Evolutionary conservation across 768 basidiomycete genomes (phyloP).

Genomic region (Tulasnella sp.): DNA sequence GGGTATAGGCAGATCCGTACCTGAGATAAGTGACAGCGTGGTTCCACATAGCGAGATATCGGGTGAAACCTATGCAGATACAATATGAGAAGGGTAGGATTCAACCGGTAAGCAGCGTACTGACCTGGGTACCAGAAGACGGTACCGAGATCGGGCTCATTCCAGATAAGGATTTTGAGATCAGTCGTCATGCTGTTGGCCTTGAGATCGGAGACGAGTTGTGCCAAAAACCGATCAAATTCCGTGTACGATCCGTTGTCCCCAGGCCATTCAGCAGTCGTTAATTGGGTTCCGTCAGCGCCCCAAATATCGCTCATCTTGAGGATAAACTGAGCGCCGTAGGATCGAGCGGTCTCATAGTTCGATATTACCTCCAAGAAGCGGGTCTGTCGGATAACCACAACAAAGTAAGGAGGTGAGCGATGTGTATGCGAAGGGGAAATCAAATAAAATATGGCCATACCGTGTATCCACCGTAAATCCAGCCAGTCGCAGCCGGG

Average conservation of each 20-base stretch:
- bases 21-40: too few species aligned
- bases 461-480: not conserved
- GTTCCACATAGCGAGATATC: too few species aligned
- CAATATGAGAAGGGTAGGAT: too few species aligned
- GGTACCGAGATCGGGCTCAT: too few species aligned
- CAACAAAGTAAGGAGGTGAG: not conserved
- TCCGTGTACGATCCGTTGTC: constrained; percentile 16
- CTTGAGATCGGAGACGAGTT: not conserved
- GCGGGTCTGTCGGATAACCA: not conserved
- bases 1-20: too few species aligned
- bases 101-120: too few species aligned
- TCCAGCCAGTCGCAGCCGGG: not conserved
- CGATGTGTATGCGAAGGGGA: not conserved
- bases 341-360: constrained; percentile 13
- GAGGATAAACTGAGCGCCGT: constrained; percentile 15
- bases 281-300: constrained; percentile 13
- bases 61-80: too few species aligned
- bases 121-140: too few species aligned
- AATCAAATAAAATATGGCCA: not conserved
- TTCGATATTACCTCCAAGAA: constrained; percentile 6
- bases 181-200: too few species aligned
- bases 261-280: constrained; percentile 9
- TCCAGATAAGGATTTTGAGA: too few species aligned
- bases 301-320: constrained; percentile 16
- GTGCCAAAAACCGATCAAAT: constrained; percentile 8